These are phyloP conservation scores for Aureobasidium pullulans DNA, from an alignment of 2,329 filamentous ascomycete species.

Conservation along the genomic window DNA sequence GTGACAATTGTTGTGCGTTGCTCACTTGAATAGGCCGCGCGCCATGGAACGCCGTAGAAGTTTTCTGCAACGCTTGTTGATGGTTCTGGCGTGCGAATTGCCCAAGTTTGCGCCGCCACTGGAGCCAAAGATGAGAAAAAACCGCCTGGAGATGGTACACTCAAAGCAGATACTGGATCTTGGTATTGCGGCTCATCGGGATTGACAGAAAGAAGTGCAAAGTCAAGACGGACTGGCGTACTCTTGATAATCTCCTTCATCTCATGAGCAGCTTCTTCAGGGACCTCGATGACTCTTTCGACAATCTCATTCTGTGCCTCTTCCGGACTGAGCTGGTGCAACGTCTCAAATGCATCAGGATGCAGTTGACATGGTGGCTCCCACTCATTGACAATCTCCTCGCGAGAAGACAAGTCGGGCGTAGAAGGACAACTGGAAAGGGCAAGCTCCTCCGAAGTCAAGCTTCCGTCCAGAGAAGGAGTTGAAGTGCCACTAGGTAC, in stretches of 20 bases:
- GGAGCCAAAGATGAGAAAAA: conserved; percentile 84
- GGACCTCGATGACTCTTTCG: conserved; percentile 34
- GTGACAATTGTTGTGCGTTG: conserved; percentile 65
- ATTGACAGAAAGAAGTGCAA: conserved; percentile 8
- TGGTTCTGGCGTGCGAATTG: conserved; percentile 53
- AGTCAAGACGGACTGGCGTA: conserved; percentile 11
- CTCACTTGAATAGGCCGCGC: conserved; percentile 24
- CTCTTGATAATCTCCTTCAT: conserved; percentile 54
- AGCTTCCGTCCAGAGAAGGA: conserved; percentile 82
- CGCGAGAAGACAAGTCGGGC: conserved; percentile 56
- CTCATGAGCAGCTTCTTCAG: conserved; percentile 43
- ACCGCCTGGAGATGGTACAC: conserved; percentile 82
- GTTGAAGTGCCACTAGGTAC: conserved; percentile 71
- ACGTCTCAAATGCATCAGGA: conserved; percentile 69
- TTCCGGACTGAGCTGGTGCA: conserved; percentile 63
- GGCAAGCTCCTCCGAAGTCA: conserved; percentile 81
- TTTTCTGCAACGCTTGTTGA: conserved; percentile 87
- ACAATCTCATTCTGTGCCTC: conserved; percentile 21
- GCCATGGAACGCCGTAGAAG: conserved; percentile 83
- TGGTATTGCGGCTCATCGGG: conserved; percentile 29
- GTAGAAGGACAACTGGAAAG: conserved; percentile 77
- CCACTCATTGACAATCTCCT: conserved; percentile 58
- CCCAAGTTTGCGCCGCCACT: conserved; percentile 74
- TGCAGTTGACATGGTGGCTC: conserved; percentile 54
- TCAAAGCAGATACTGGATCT: conserved; percentile 69